Conservation (phyloP, 257 asterid genomes). For the Verbena officinalis region DNA sequence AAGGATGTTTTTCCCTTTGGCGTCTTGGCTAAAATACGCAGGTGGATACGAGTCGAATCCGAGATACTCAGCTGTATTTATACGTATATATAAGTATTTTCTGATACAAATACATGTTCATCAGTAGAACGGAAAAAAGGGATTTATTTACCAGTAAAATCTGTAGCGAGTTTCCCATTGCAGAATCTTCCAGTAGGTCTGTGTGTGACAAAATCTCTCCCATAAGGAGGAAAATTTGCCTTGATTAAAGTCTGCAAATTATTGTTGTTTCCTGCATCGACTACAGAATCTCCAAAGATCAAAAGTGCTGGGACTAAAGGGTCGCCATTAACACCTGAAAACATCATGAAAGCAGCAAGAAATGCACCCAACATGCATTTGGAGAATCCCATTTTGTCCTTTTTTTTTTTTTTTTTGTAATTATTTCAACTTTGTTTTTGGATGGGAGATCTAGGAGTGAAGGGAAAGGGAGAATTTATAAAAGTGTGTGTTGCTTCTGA, state of each 20-base stretch:
- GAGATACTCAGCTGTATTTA: conserved; percentile 65
- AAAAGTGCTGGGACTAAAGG: conserved; percentile 79
- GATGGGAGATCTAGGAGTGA: neutral
- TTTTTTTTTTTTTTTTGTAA: no score
- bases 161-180: conserved; percentile 90
- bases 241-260: conserved; percentile 63
- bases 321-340: conserved; percentile 40
- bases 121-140: neutral
- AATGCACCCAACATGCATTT: conserved; percentile 33
- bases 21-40: conserved; percentile 70
- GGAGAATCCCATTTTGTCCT: conserved; percentile 42
- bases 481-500: conserved; percentile 21
- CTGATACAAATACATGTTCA: neutral
- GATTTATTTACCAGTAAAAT: conserved; percentile 60
- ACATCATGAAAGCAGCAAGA: conserved; percentile 26
- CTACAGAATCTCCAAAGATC: conserved; percentile 88
- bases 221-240: conserved; percentile 86
- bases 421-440: neutral
- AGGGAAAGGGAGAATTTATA: conserved; percentile 34
- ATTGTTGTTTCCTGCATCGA: conserved; percentile 81
- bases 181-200: conserved; percentile 87
- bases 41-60: conserved; percentile 86
- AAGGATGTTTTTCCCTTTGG: conserved; percentile 52
- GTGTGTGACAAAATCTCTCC: conserved; percentile 74
- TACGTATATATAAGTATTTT: neutral